Percentiles rank a stretch among this genome's conserved stretches.
Evolutionary conservation across 1,284 basidiomycete genomes (phyloP).

Genomic region (Violaceomyces palustris): DNA sequence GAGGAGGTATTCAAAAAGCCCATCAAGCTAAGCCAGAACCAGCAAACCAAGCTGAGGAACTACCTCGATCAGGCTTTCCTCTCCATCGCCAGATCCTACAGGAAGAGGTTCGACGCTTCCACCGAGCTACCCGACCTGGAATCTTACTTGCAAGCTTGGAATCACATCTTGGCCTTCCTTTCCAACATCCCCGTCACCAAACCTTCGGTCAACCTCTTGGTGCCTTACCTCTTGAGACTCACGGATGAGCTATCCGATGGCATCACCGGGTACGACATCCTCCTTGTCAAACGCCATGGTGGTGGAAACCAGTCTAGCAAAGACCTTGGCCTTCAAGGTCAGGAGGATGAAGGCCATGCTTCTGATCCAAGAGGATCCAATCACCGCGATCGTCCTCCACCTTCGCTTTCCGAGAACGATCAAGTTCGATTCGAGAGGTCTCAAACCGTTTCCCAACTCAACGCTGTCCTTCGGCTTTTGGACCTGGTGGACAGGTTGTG

Average conservation of each 20-base stretch:
- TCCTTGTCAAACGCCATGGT: too few species aligned
- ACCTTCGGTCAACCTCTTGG: constrained; percentile 34
- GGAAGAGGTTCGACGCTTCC: constrained; percentile 32
- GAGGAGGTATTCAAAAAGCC: too few species aligned
- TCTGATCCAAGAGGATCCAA: too few species aligned
- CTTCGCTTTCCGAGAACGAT: too few species aligned
- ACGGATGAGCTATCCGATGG: constrained; percentile 42
- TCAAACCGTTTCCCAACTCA: too few species aligned
- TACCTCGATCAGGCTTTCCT: constrained; percentile 35
- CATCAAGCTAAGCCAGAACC: too few species aligned
- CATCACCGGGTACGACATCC: constrained; percentile 30
- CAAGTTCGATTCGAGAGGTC: too few species aligned
- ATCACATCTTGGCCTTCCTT: constrained; percentile 21
- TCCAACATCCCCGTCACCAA: constrained; percentile 32
- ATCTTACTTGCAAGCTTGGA: constrained; percentile 26
- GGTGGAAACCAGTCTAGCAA: too few species aligned
- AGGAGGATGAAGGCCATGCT: too few species aligned
- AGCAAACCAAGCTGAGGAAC: constrained; percentile 31
- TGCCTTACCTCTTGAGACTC: constrained; percentile 37
- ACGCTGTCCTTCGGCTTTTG: constrained; percentile 19
- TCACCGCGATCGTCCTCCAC: too few species aligned
- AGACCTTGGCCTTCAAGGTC: too few species aligned
- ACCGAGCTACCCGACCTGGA: constrained; percentile 18
- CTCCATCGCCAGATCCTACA: constrained; percentile 25
- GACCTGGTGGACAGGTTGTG: constrained; percentile 43